Percentiles rank a stretch among this genome's conserved stretches.
phyloP scores from a whole-genome alignment of 176 grass and related monocot species.

The Oryza glumipatula region DNA sequence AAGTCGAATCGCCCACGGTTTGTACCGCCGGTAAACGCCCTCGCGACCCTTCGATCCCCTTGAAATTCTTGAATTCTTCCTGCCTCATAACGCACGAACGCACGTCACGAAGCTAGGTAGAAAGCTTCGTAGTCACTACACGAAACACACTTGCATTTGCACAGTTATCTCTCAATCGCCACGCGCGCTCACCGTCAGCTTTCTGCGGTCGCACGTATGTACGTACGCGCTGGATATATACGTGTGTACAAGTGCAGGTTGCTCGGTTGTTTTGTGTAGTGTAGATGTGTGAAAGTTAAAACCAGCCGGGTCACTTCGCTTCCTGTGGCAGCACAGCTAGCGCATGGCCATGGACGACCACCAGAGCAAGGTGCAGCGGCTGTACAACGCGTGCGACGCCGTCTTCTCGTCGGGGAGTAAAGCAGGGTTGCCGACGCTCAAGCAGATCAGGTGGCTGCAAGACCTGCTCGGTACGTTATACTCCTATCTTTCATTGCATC shows the following conservation, averaged over 20 bases:
- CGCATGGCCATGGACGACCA: slow-evolving; percentile 15
- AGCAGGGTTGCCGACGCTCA: slow-evolving; percentile 30
- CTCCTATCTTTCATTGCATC: neutral
- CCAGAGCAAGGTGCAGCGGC: slow-evolving; percentile 54
- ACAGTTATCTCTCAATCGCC: neutral
- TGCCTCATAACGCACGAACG: neutral
- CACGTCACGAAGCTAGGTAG: neutral
- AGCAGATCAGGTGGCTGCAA: slow-evolving; percentile 52
- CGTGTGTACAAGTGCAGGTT: neutral
- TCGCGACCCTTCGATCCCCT: neutral
- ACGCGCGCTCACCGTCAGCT: neutral
- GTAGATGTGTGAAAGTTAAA: too few species aligned
- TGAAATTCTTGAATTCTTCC: neutral
- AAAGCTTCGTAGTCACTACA: neutral
- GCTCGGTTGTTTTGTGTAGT: neutral
- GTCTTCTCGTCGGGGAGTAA: slow-evolving; percentile 48
- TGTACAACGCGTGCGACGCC: slow-evolving; percentile 54
- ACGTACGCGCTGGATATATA: neutral
- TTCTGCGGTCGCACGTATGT: neutral
- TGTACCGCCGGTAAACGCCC: slow-evolving; percentile 14
- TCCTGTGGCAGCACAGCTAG: neutral
- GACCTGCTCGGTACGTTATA: slow-evolving; percentile 44
- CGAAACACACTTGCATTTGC: neutral
- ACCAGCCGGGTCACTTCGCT: neutral
- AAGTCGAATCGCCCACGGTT: slow-evolving; percentile 26